Base-by-base conservation (phyloP, 148 eudicot species). In the Heliosperma pusillum region DNA sequence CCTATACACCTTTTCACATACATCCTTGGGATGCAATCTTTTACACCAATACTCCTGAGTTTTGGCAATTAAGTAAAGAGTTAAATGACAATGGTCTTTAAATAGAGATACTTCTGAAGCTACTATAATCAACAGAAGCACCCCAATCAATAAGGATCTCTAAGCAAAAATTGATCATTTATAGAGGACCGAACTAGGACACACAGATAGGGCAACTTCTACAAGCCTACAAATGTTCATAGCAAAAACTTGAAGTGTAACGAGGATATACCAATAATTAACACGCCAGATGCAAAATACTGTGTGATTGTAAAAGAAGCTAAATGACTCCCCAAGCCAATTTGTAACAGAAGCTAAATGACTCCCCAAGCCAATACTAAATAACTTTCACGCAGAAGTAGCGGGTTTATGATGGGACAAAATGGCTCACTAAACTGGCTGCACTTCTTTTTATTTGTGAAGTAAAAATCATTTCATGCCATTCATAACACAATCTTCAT, bases 11-110 rank as follows among this genome's bases (percentile, higher is more conserved):
- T 95, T 95, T 76, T 95, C 99, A 66, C 99, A 95, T 60, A 95
- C 99, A 81, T 95, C 87, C 84, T 95, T 95, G 58, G 99, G 99
- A 80, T 95, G 99, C 86, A 88, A 78, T 80, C 90, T 90, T 88
- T 95, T 95, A 84, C 99, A 95, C 99, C 99, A 95, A 78, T 92
- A 95, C 82, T 95, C 99, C 99, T 95, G 85, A 71, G 69, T 59
- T 74, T 40, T 76, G 74, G 66, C 70, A 75, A 30, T 36, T 44
- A 63, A 17, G 57, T 0, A 71, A 36, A 36, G 3, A 36, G 42
- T 36, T 33, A 36, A 22, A 45, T 66, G 61, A 73, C 68, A 33
- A 80, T 42, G 40, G 45, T 63, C 26, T 44, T 42, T 45, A 44
- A 11, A 50, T 7, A 67, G 56, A 45, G 44, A 40, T 55, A 13